Conservation (phyloP, 257 asterid species). For the Voacanga thouarsii region DNA sequence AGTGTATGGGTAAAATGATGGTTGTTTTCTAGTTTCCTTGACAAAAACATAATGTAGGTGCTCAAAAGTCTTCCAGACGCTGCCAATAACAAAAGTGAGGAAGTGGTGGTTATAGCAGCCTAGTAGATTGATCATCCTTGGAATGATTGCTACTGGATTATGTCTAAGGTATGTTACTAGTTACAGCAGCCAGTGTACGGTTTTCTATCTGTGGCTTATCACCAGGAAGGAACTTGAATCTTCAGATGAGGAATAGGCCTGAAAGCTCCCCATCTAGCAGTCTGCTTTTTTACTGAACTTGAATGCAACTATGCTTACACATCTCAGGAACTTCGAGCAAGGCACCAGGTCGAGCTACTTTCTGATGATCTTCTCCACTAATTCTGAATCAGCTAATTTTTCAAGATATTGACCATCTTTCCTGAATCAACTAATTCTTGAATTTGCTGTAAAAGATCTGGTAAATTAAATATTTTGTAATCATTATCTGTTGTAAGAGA, state of each 20-base stretch:
- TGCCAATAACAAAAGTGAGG: conserved; percentile 27
- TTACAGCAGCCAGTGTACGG: not conserved
- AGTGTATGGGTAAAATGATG: not conserved
- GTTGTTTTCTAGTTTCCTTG: not conserved
- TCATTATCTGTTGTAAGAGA: not conserved
- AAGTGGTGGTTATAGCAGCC: conserved; percentile 13
- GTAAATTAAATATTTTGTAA: not conserved
- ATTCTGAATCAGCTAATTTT: not conserved
- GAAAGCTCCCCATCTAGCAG: not conserved
- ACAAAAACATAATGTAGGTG: conserved; percentile 38
- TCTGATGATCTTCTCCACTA: not conserved
- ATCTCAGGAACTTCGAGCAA: not conserved
- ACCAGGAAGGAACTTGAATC: not conserved
- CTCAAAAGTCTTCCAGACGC: conserved; percentile 50
- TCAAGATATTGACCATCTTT: not conserved
- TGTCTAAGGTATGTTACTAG: not conserved
- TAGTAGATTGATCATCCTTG: conserved; percentile 6
- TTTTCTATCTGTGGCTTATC: not conserved
- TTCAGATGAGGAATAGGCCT: not conserved
- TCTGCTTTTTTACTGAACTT: not conserved
- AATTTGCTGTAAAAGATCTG: not conserved
- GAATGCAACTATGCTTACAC: not conserved
- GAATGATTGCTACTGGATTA: not conserved
- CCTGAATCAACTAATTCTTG: not conserved
- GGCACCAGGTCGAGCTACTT: not conserved